These are phyloP conservation scores for Crithidia expoeki DNA, from an alignment of 208 protist genomes.

Conservation along the genomic window DNA sequence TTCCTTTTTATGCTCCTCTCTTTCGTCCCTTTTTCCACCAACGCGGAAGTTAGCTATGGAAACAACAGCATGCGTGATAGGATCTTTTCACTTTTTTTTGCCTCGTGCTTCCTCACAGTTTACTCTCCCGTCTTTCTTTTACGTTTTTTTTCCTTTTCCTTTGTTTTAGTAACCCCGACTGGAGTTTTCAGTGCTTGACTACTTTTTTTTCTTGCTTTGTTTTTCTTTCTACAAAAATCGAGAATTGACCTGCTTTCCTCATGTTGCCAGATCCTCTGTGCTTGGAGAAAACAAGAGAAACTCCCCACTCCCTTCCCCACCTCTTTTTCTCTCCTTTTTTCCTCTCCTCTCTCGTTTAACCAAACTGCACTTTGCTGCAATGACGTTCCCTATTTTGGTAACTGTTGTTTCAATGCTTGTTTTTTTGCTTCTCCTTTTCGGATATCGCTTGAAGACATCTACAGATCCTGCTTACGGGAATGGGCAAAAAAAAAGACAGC, in stretches of 20 bases:
- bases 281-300: constrained; percentile 1
- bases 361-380: too few relatives aligned
- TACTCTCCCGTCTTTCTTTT: constrained; percentile 2
- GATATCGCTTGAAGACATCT: background rate
- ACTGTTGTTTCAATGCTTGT: background rate
- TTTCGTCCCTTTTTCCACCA: background rate
- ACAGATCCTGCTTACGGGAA: too few relatives aligned
- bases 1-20: background rate
- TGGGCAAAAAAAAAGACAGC: background rate
- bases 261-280: background rate
- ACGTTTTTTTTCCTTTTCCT: background rate
- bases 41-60: background rate
- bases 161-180: constrained; percentile 8
- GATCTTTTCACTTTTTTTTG: constrained; percentile 1
- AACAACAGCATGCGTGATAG: constrained; percentile 1
- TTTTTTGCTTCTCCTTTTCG: constrained; percentile 6
- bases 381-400: too few relatives aligned
- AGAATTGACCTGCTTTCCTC: constrained; percentile 12
- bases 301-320: background rate
- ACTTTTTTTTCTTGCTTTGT: constrained; percentile 11
- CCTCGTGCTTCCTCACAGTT: background rate
- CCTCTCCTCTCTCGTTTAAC: background rate
- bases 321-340: background rate
- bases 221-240: constrained; percentile 16
- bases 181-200: background rate